phyloP scores from a whole-genome alignment of 2,329 filamentous ascomycete species.

The Rhytidhysteron rufulum region DNA sequence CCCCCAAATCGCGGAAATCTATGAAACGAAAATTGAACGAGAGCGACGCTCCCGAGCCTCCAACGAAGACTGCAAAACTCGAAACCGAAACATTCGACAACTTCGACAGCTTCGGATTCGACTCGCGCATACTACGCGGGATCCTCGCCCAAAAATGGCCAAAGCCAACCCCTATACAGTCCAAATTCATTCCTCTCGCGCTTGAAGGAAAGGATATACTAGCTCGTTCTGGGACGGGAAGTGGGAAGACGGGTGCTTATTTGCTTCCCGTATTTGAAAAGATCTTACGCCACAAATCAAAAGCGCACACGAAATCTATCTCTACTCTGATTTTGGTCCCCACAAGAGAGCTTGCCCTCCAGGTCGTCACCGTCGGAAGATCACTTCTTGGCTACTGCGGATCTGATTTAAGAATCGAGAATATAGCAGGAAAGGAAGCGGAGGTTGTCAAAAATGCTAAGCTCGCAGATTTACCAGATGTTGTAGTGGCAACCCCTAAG shows the following conservation, averaged over 20 bases:
- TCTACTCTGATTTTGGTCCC: conserved; percentile 88
- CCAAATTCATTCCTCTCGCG: conserved; percentile 80
- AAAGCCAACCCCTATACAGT: conserved; percentile 84
- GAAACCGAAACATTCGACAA: conserved; percentile 35
- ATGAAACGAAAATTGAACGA: conserved; percentile 50
- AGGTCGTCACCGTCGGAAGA: conserved; percentile 76
- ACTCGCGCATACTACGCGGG: conserved; percentile 80
- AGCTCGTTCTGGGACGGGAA: conserved; percentile 87
- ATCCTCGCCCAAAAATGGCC: conserved; percentile 80
- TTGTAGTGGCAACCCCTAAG: conserved; percentile 89
- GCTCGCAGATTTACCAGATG: conserved; percentile 79
- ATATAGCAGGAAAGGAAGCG: conserved; percentile 85
- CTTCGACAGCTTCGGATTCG: conserved; percentile 76
- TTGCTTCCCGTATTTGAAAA: conserved; percentile 82
- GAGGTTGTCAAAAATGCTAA: conserved; percentile 84
- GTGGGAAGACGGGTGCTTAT: conserved; percentile 97
- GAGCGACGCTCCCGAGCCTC: conserved; percentile 45
- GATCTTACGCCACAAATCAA: conserved; percentile 74
- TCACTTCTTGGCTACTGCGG: conserved; percentile 77
- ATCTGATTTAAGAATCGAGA: conserved; percentile 77
- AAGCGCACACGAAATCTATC: conserved; percentile 56
- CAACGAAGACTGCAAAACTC: conserved; percentile 15
- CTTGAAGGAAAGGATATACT: conserved; percentile 85
- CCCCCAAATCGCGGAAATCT: background rate
- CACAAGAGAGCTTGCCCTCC: conserved; percentile 88